A percentile compares a stretch with the other conserved stretches of the same genome.
Evolutionary conservation across 208 protist genomes (phyloP).

Genomic region (Leishmania guyanensis): DNA sequence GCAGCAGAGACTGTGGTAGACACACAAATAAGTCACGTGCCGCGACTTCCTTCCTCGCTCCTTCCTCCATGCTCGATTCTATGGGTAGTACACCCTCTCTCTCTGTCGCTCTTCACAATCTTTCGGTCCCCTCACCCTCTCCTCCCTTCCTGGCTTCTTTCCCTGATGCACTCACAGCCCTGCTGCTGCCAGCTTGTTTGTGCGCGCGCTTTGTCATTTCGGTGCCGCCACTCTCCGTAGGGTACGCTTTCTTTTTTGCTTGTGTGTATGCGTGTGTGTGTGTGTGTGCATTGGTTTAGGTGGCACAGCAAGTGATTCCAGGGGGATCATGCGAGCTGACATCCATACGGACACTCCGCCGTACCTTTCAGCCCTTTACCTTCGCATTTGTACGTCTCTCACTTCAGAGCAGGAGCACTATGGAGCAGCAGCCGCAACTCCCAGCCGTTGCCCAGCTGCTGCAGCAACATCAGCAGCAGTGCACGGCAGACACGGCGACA

Average conservation of each 20-base stretch:
- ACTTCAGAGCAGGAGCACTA: neutral
- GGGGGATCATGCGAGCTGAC: neutral
- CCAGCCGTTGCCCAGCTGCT: neutral
- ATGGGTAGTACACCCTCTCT: too few relatives aligned
- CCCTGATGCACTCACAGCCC: neutral
- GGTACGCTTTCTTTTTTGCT: neutral
- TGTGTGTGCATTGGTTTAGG: neutral
- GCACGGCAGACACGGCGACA: neutral
- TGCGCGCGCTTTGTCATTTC: neutral
- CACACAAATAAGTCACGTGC: neutral
- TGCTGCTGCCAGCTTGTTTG: neutral
- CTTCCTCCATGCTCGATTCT: neutral
- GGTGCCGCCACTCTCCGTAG: neutral
- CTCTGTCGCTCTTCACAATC: neutral
- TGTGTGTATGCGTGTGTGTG: neutral
- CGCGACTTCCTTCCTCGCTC: neutral
- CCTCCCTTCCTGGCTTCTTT: neutral
- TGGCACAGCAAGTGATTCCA: neutral
- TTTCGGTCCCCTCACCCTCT: neutral
- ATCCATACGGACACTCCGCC: neutral
- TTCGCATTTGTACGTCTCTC: neutral
- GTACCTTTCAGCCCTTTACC: neutral
- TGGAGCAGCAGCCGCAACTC: conserved; percentile 10
- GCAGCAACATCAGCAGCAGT: conserved; percentile 6
- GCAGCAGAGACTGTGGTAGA: neutral